phyloP scores from a whole-genome alignment of 2,329 filamentous ascomycete species.

The Aspergillus quadricinctus region DNA sequence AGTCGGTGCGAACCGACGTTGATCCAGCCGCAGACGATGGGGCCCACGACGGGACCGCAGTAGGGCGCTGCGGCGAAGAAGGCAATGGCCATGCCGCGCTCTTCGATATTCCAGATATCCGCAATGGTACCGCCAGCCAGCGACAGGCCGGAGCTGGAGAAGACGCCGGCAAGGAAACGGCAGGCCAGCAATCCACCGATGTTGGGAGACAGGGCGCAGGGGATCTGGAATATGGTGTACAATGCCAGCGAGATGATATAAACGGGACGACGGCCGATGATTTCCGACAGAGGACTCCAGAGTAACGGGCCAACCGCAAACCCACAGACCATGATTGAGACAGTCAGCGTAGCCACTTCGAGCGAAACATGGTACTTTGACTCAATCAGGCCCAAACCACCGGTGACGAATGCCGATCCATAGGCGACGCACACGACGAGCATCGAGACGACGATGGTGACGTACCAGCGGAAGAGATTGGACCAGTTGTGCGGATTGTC shows the following conservation, averaged over 20 bases:
- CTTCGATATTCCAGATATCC: constrained; percentile 72
- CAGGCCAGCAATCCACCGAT: constrained; percentile 25
- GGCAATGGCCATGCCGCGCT: constrained; percentile 76
- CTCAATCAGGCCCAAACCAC: constrained; percentile 61
- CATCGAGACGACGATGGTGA: constrained; percentile 73
- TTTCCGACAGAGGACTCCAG: constrained; percentile 29
- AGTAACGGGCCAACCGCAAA: constrained; percentile 56
- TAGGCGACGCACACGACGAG: constrained; percentile 68
- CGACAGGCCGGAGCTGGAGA: constrained; percentile 26
- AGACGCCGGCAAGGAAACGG: constrained; percentile 29
- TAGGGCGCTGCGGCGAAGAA: constrained; percentile 76
- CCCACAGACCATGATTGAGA: constrained; percentile 71
- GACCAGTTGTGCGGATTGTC: constrained; percentile 79
- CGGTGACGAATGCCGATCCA: constrained; percentile 67
- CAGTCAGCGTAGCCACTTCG: constrained; percentile 67
- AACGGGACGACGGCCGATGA: constrained; percentile 28
- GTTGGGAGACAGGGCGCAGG: constrained; percentile 30
- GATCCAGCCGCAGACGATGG: constrained; percentile 69
- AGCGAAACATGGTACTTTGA: constrained; percentile 62
- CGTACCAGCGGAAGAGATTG: constrained; percentile 69
- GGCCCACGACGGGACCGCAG: constrained; percentile 69
- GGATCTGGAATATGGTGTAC: constrained; percentile 34
- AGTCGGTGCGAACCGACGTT: constrained; percentile 37
- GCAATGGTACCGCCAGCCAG: constrained; percentile 28
- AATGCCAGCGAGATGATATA: constrained; percentile 31